Evolutionary conservation across 306 rosid genomes (phyloP), one percentile per base, ranked within the genome.

Genomic region (Quercus ilex): DNA sequence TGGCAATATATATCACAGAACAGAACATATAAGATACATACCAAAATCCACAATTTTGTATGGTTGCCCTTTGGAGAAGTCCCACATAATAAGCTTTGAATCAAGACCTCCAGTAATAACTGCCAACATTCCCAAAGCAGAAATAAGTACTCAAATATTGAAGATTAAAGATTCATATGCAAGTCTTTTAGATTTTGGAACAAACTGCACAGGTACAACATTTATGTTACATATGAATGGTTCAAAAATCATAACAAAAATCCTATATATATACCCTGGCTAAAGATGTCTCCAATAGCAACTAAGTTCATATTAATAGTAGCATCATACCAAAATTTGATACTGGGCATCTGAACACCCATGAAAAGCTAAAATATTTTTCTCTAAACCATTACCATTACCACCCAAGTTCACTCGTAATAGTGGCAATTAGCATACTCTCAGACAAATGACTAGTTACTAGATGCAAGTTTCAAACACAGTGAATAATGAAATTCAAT

Each of bases 21-120:
- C 43, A 79, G 63, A 53, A n/a, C 75, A 51, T 70, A 33, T 31
- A 77, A 74, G 74, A 80, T 68, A 77, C 58, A 71, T 85, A 90
- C 94, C 94, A 71, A 94, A 91, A 83, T 94, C 89, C 73, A 90
- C 59, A 62, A 85, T 86, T 82, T 91, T 88, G 69, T 59, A 65
- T 13, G 97, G 91, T 19, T 90, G 97, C 33, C 97, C 98, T 84
- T 87, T 90, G 81, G 97, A 92, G 83, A 92, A 92, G 87, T 94
- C 97, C 98, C 97, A 94, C 84, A 87, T 83, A 53, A 92, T 86
- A 28, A 28, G 30, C 79, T 84, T 86, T 46, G 96, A 88, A 83
- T 94, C 98, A 41, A 94, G 97, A 79, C 98, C 97, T 81, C 98
- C 98, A 60, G 91, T 92, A 68, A 94, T 83, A 81, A 94, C 98